Percentiles rank a stretch among this genome's conserved stretches.
These are phyloP conservation scores for Symbiodinium natans DNA, from an alignment of 73 alveolate genomes.

Conservation along the genomic window DNA sequence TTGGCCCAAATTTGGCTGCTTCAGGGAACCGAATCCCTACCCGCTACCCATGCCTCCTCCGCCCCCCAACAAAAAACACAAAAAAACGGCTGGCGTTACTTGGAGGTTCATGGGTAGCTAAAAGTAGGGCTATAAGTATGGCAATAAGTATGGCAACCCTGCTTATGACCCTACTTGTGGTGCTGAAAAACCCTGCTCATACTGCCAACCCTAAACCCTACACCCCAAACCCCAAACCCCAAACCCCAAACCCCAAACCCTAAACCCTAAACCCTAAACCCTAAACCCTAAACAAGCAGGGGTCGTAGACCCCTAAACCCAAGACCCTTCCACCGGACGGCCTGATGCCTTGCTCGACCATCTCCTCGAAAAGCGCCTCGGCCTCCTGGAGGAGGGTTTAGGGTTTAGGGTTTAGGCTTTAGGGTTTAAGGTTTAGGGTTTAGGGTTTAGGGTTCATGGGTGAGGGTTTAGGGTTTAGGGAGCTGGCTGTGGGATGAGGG, in stretches of 20 bases:
- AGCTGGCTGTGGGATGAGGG: too few species aligned
- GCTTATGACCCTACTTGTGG: not conserved
- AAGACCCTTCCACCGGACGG: not conserved
- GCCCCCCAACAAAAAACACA: too few species aligned
- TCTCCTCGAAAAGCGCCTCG: not conserved
- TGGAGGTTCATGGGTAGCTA: not conserved
- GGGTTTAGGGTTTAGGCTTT: slow-evolving; percentile 1
- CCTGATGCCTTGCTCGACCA: not conserved
- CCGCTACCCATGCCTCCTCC: too few species aligned
- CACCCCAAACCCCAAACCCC: not conserved
- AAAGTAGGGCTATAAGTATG: too few species aligned
- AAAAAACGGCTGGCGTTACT: too few species aligned
- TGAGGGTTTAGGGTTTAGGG: too few species aligned
- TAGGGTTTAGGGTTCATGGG: not conserved
- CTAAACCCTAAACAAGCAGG: not conserved
- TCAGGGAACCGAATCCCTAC: too few species aligned
- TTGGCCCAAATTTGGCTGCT: too few species aligned
- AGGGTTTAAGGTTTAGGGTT: not conserved
- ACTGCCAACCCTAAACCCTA: not conserved
- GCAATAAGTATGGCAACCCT: not conserved
- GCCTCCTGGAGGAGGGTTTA: not conserved
- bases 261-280: not conserved
- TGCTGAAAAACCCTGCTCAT: too few species aligned
- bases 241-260: not conserved
- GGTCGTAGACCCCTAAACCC: too few species aligned